A percentile compares a stretch with the other conserved stretches of the same genome.
Evolutionary conservation across 2,329 filamentous ascomycete species (phyloP).

Genomic region (Fusarium nematophilum): DNA sequence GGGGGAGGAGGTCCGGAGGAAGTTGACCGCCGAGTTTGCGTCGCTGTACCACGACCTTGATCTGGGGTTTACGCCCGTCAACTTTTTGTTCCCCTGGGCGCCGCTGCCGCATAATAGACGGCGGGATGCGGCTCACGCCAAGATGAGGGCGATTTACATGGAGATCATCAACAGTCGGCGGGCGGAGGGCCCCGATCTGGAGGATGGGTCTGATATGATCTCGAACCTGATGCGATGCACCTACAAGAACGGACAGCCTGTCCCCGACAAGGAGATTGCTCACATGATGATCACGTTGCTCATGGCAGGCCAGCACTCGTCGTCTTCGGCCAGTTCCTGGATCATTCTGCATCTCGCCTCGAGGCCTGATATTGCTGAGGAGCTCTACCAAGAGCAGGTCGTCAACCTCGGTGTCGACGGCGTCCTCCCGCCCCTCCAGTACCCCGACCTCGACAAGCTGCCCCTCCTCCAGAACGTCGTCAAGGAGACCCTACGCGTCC

Average conservation of each 20-base stretch:
- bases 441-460: constrained; percentile 69
- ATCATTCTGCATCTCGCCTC: constrained; percentile 79
- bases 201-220: constrained; percentile 74
- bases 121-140: constrained; percentile 76
- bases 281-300: constrained; percentile 89
- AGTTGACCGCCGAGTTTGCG: constrained; percentile 78
- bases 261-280: constrained; percentile 81
- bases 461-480: constrained; percentile 72
- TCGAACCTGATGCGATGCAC: constrained; percentile 80
- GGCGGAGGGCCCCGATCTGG: constrained; percentile 52
- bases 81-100: constrained; percentile 84
- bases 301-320: constrained; percentile 87
- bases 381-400: constrained; percentile 76
- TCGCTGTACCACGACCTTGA: constrained; percentile 84
- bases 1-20: constrained; percentile 78
- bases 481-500: constrained; percentile 77
- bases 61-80: constrained; percentile 79
- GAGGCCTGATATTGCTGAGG: constrained; percentile 75
- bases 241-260: constrained; percentile 77
- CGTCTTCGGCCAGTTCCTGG: constrained; percentile 81
- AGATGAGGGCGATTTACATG: constrained; percentile 77
- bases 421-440: constrained; percentile 66
- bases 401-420: constrained; percentile 59
- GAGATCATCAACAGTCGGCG: constrained; percentile 76
- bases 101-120: constrained; percentile 81